Percentiles rank a stretch among this genome's conserved stretches.
These are phyloP conservation scores for Paramecium caudatum DNA, from an alignment of 73 alveolate genomes.

Conservation along the genomic window DNA sequence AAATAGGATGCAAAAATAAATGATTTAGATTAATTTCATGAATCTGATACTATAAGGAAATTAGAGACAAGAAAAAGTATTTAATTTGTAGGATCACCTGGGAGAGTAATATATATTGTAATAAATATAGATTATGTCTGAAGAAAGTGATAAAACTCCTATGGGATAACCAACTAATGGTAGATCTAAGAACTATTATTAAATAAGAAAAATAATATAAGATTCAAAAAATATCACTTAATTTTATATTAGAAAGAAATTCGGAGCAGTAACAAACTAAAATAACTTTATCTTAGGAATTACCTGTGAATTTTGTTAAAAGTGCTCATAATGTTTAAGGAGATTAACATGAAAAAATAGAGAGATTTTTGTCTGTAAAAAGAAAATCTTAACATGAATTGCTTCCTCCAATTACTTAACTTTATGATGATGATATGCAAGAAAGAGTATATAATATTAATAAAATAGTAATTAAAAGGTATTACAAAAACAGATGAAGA, in stretches of 20 bases:
- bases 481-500: constrained; percentile 49
- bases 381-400: constrained; percentile 83
- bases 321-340: constrained; percentile 77
- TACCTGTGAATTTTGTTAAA: constrained; percentile 79
- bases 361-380: constrained; percentile 78
- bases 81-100: constrained; percentile 71
- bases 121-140: too few relatives aligned
- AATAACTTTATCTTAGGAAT: constrained; percentile 68
- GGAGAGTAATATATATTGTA: constrained; percentile 72
- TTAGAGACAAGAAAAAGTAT: constrained; percentile 68
- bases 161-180: constrained; percentile 46
- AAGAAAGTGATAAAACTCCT: constrained; percentile 46
- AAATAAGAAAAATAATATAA: constrained; percentile 48
- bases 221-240: constrained; percentile 64
- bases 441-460: not conserved
- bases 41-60: constrained; percentile 76
- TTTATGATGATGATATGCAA: constrained; percentile 81
- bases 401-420: constrained; percentile 80
- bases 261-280: constrained; percentile 73
- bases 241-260: constrained; percentile 74
- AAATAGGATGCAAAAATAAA: constrained; percentile 72
- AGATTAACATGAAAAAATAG: constrained; percentile 75
- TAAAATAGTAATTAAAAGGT: not conserved
- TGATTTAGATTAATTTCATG: constrained; percentile 70
- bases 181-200: constrained; percentile 42